Conservation (phyloP, 148 eudicot genomes). For the Arctostaphylos glauca region DNA sequence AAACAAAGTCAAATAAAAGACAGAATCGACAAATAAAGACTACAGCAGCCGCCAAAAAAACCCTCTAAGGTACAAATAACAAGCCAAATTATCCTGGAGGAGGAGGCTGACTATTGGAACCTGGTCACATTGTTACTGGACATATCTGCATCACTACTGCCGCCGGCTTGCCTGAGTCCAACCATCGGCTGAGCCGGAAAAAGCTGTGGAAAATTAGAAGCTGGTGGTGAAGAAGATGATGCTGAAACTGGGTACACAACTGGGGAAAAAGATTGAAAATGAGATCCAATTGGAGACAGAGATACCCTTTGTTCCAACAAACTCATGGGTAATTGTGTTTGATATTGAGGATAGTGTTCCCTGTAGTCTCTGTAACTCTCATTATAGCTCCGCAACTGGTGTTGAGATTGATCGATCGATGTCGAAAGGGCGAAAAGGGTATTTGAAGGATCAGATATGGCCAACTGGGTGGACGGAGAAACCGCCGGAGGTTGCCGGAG, state of each 20-base stretch:
- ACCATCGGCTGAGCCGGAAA: not conserved
- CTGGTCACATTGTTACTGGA: not conserved
- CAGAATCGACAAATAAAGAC: not conserved
- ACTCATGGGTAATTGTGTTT: not conserved
- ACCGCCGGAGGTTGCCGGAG: not conserved
- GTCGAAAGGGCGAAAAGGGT: constrained; percentile 11
- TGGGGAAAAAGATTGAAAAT: constrained; percentile 5
- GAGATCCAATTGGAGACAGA: constrained; percentile 3
- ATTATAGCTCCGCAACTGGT: not conserved
- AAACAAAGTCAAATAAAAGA: not conserved
- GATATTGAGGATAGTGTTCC: not conserved
- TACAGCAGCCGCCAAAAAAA: not conserved
- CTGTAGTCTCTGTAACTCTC: not conserved
- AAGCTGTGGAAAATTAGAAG: not conserved
- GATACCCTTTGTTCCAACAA: constrained; percentile 5
- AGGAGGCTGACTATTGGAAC: constrained; percentile 17
- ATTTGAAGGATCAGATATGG: constrained; percentile 13
- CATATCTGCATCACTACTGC: not conserved
- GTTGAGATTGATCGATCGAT: constrained; percentile 18
- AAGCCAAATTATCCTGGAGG: constrained; percentile 18
- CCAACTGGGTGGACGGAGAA: constrained; percentile 16
- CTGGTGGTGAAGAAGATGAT: constrained; percentile 6
- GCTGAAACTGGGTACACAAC: constrained; percentile 1
- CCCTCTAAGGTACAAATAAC: not conserved
- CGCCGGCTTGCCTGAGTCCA: not conserved